Evolutionary conservation across 1,139 yeast genomes (phyloP), one percentile per base, ranked within the genome.

Genomic region (Pichia sp.): DNA sequence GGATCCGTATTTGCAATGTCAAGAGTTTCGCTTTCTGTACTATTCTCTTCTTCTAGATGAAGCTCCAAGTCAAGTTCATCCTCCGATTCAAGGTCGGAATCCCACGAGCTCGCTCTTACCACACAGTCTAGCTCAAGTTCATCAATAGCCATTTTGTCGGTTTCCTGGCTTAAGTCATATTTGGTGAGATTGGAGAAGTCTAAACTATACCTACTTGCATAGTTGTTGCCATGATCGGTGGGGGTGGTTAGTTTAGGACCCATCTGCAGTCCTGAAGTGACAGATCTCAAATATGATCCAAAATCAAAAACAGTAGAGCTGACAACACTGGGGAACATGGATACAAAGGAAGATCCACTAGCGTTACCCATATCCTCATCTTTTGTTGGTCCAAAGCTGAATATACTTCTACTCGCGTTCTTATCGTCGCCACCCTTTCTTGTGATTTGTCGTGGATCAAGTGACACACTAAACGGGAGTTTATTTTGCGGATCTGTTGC

Each of bases 261-360:
- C 24, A 33, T 24, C 29, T 38, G 40, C 19, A 44, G 37, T 26
- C 37, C 43, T 22, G 49, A 39, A 14, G 47, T 42, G 9, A 47
- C 39, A n/a, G 47, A 36, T 18, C 40, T 39, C 27, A 50, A 37
- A 36, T 50, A 50, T 12, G 47, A 37, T 34, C 44, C 49, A 32
- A 52, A 51, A 35, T 51, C 51, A 37, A 47, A 46, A 2, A 40
- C 22, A 5, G 28, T 3, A 7, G 33, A 19, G 12, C 29, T 2
- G 3, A 15, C 34, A 2, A n/a, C n/a, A n/a, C 19, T 15, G 21
- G 41, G 37, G 4, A 32, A 9, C 36, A 37, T 27, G 17, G 43
- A 37, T 16, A 37, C 32, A 8, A 35, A 32, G 3, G 42, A 35
- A n/a, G n/a, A n/a, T n/a, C n/a, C n/a, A n/a, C n/a, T n/a, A n/a